Base-by-base conservation (phyloP, 2,329 filamentous ascomycete species). In the Eutypa lata region DNA sequence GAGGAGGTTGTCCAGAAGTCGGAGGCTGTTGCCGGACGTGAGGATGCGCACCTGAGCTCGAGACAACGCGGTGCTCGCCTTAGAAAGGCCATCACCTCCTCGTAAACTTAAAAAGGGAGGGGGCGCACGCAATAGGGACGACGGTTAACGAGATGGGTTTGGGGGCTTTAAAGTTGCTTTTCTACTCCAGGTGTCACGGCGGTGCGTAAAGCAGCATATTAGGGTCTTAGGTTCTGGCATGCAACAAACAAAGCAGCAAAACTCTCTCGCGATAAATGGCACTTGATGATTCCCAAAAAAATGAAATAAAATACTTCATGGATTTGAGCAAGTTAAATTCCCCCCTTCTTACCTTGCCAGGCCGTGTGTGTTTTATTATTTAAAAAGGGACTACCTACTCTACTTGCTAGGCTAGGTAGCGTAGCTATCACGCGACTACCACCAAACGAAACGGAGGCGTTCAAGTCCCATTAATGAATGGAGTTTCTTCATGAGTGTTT, bases 1-100 rank as follows among this genome's bases (percentile, higher is more conserved):
- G 89, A 95, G 73, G 95, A 99, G 86, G 86, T 89, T 68, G 91
- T 99, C 69, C 85, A 92, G 81, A 99, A 99, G 88, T 87, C 86
- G 59, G 82, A 87, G 67, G 75, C 84, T 60, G 82, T 86, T 68
- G 82, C 79, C 61, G 79, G 80, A 69, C 84, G 86, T 67, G 82
- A 88, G 67, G 73, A 78, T 58, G 70, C 76, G 63, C 89, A 87
- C 76, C 83, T 99, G 73, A 89, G 78, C 83, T 90, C 89, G 71
- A 90, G 93, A 83, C 94, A 99, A 86, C 91, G 92, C 75, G 94
- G 91, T 73, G 75, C 76, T 67, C 82, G 82, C 65, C 69, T 80
- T 68, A 83, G 80, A 75, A 76, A 80, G 76, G 84, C 84, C 71
- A 81, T 88, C 72, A 83, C 82, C 64, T 77, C 81, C 71, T 81